Conservation (phyloP, 1,139 yeast species). For the Yamadazyma siamensis region DNA sequence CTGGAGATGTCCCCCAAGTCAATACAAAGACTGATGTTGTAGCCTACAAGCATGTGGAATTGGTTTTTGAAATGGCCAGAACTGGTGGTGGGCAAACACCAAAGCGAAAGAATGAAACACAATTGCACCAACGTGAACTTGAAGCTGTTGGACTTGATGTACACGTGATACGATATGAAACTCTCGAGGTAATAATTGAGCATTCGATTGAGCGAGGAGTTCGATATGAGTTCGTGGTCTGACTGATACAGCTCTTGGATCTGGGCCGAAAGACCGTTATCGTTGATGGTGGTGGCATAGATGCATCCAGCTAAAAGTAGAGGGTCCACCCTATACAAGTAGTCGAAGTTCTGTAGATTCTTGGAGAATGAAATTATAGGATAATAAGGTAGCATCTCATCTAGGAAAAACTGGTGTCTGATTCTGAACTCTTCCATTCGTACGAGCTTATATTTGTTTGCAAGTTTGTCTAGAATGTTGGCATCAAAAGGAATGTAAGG, state of each 20-base stretch:
- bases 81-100: slow-evolving; percentile 50
- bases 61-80: slow-evolving; percentile 53
- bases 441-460: slow-evolving; percentile 20
- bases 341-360: slow-evolving; percentile 31
- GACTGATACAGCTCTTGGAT: slow-evolving; percentile 9
- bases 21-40: slow-evolving; percentile 44
- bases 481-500: slow-evolving; percentile 38
- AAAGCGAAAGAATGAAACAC: slow-evolving; percentile 44
- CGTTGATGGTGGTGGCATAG: slow-evolving; percentile 47
- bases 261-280: slow-evolving; percentile 24
- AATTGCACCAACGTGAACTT: slow-evolving; percentile 39
- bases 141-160: slow-evolving; percentile 41
- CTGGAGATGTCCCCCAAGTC: slow-evolving; percentile 41
- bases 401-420: slow-evolving; percentile 33
- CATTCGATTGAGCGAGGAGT: slow-evolving; percentile 33
- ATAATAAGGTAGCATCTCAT: slow-evolving; percentile 41
- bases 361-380: slow-evolving; percentile 45
- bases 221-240: slow-evolving; percentile 7
- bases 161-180: slow-evolving; percentile 41
- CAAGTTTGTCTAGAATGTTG: slow-evolving; percentile 41
- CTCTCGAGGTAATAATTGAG: slow-evolving; percentile 45
- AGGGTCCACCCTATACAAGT: slow-evolving; percentile 40
- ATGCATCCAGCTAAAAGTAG: slow-evolving; percentile 44
- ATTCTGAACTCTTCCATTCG: slow-evolving; percentile 24
- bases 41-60: slow-evolving; percentile 43